Evolutionary conservation across 164 flowering plant species (phyloP), one percentile per base, ranked within the genome.

Genomic region (Dillenia turbinata): DNA sequence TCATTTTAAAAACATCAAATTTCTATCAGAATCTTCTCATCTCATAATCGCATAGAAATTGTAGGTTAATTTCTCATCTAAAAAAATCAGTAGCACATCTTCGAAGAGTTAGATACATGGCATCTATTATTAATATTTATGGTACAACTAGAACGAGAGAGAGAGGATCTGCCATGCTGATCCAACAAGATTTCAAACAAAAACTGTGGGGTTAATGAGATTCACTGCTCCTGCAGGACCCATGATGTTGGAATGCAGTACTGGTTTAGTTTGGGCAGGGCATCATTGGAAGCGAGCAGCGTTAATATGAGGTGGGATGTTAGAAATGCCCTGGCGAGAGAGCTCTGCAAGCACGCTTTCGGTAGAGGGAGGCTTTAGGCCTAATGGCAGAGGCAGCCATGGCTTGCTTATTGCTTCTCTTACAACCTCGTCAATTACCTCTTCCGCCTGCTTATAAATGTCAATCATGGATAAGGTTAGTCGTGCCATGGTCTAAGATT

Each of bases 331-430:
- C 72, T 81, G 86, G 49, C 77, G 76, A 43, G 81, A 79, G 54
- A 90, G 92, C 73, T 88, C 97, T 3, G 75, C 60, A 0, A 90
- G 74, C 2, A 90, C 92, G 49, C 78, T 78, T 0, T 90, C 94
- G 0, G 83, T 81, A 10, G 94, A 83, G 0, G 97, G 97, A 55
- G 97, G 83, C 11, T 83, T 88, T 0, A 90, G 88, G 65, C 97
- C 92, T 24, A 88, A 60, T 0, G 97, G 94, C 48, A 88, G 59
- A 0, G 97, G 94, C 53, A 85, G 67, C 89, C 90, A 83, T 49
- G 92, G 94, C 78, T 83, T 86, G 81, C 64, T 85, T 57, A 90
- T 81, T 65, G 87, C 92, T 53, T 90, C 94, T 52, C 79, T 85
- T 58, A 90, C 87, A 10, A 83, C 84, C 62, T 71, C 75, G 78